Percentiles rank a stretch among this genome's conserved stretches.
These are phyloP conservation scores for Phytopythium boreale DNA, from an alignment of 352 stramenopile species.

Conservation along the genomic window DNA sequence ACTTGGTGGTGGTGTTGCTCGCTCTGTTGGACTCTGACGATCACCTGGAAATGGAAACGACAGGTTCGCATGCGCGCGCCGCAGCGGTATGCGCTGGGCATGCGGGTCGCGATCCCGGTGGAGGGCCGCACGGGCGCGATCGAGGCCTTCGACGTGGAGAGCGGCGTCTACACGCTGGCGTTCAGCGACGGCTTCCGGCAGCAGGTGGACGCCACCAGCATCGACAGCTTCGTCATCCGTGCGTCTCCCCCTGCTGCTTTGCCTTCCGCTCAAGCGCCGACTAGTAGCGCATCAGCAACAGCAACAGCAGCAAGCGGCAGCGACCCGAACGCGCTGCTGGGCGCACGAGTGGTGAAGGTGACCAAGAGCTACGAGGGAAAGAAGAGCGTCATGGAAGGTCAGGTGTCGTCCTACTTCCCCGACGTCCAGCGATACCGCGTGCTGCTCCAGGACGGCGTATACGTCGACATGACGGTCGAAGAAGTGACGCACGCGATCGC, in stretches of 20 bases:
- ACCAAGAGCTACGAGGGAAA: slow-evolving; percentile 49
- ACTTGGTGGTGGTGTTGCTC: background rate
- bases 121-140: slow-evolving; percentile 64
- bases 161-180: slow-evolving; percentile 43
- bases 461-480: slow-evolving; percentile 40
- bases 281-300: slow-evolving; percentile 1
- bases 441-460: slow-evolving; percentile 37
- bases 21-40: background rate
- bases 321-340: slow-evolving; percentile 45
- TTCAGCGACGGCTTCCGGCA: slow-evolving; percentile 53
- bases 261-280: background rate
- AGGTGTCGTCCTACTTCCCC: slow-evolving; percentile 46
- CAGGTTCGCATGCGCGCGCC: slow-evolving; percentile 35
- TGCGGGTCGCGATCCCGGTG: slow-evolving; percentile 51
- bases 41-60: background rate
- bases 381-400: slow-evolving; percentile 28
- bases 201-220: slow-evolving; percentile 20
- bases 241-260: slow-evolving; percentile 6
- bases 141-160: slow-evolving; percentile 29
- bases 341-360: slow-evolving; percentile 32
- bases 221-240: slow-evolving; percentile 42
- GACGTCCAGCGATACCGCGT: slow-evolving; percentile 43
- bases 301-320: slow-evolving; percentile 3
- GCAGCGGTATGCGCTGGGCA: slow-evolving; percentile 44
- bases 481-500: slow-evolving; percentile 24